Evolutionary conservation across 495 filamentous ascomycete genomes (phyloP).

Genomic region (Aspergillus cristatus): DNA sequence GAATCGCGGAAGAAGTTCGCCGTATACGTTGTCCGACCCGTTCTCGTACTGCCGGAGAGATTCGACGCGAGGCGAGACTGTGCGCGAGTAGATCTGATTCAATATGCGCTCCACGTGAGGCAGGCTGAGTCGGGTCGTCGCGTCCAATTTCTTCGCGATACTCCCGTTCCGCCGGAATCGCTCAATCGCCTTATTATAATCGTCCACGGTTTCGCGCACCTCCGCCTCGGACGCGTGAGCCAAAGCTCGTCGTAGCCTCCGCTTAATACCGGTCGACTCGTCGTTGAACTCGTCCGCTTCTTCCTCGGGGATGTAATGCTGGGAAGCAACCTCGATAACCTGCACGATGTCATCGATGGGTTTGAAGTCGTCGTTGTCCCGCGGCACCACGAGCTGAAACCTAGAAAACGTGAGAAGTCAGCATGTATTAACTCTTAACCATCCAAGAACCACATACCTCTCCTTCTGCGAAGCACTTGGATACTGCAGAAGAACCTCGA

Average conservation of each 20-base stretch:
- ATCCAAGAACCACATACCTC: conserved; percentile 44
- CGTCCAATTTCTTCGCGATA: conserved; percentile 58
- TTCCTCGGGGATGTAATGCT: conserved; percentile 62
- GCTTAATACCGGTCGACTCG: conserved; percentile 61
- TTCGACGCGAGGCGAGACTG: conserved; percentile 80
- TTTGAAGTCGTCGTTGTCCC: conserved; percentile 70
- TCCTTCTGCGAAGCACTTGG: conserved; percentile 61
- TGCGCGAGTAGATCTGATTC: conserved; percentile 81
- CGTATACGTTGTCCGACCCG: conserved; percentile 86
- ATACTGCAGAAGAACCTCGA: conserved; percentile 57
- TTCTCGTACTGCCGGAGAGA: conserved; percentile 73
- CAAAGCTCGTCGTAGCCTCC: conserved; percentile 59
- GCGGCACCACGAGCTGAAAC: conserved; percentile 69
- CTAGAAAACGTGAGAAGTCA: conserved; percentile 24
- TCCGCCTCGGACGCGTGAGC: conserved; percentile 54
- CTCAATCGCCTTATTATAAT: conserved; percentile 64
- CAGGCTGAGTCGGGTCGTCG: conserved; percentile 53
- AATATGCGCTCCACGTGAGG: conserved; percentile 73
- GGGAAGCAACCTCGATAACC: conserved; percentile 63
- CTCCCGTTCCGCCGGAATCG: conserved; percentile 52
- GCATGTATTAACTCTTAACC: too few species aligned
- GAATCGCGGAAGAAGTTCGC: conserved; percentile 81
- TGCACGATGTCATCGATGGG: conserved; percentile 76
- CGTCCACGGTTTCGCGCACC: conserved; percentile 58
- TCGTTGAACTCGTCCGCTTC: conserved; percentile 58